These are phyloP conservation scores for Plasmodium gallinaceum DNA, from an alignment of 169 alveolate species.

Conservation along the genomic window DNA sequence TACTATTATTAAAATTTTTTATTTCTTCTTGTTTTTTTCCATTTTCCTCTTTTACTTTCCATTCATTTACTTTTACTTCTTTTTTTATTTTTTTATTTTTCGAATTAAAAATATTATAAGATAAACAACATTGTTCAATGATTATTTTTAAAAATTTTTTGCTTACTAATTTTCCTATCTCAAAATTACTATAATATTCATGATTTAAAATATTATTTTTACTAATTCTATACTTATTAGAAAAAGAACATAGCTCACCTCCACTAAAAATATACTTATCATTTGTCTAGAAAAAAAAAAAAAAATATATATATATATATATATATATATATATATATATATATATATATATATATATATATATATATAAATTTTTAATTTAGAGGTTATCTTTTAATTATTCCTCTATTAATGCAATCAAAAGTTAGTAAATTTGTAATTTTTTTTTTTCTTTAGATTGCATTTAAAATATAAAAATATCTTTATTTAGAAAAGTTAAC, in stretches of 20 bases:
- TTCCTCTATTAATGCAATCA: no score
- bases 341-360: neutral
- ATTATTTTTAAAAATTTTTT: constrained; percentile 27
- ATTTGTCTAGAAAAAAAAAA: constrained; percentile 19
- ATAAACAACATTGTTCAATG: constrained; percentile 2
- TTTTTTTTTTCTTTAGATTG: no score
- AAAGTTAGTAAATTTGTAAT: no score
- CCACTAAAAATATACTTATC: constrained; percentile 63
- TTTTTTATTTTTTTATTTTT: constrained; percentile 7
- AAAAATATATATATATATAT: neutral
- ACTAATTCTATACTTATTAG: constrained; percentile 41
- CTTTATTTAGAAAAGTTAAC: neutral
- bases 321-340: neutral
- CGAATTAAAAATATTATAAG: constrained; percentile 14
- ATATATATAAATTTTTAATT: neutral
- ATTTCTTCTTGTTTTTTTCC: neutral
- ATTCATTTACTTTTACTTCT: neutral
- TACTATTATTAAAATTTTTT: neutral
- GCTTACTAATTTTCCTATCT: constrained; percentile 62
- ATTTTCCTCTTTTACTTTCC: neutral
- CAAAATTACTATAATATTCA: constrained; percentile 48
- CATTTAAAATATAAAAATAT: no score
- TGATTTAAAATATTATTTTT: constrained; percentile 34
- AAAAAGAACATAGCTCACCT: constrained; percentile 63
- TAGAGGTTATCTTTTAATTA: no score